phyloP scores from a whole-genome alignment of 140 eudicot genomes.

The Anethum foeniculum region DNA sequence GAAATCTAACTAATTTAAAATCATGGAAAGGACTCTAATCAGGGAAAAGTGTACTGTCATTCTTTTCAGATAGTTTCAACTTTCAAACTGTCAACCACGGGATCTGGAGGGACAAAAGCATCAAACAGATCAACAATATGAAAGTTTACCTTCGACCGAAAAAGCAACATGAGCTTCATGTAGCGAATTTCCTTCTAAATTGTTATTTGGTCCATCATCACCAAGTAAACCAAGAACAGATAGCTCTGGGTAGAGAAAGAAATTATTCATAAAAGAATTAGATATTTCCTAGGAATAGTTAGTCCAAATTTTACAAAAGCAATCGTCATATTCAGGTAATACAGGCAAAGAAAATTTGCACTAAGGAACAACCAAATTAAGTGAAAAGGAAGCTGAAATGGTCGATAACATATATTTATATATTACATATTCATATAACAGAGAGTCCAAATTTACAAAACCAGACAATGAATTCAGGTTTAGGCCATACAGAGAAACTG shows the following conservation, averaged over 20 bases:
- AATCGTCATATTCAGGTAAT: neutral
- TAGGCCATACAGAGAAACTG: neutral
- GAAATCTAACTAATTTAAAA: neutral
- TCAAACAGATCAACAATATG: neutral
- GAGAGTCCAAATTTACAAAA: neutral
- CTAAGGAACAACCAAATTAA: neutral
- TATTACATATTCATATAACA: constrained; percentile 6
- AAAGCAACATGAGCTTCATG: constrained; percentile 85
- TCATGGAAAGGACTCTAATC: neutral
- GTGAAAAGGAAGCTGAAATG: neutral
- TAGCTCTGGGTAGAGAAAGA: constrained; percentile 37
- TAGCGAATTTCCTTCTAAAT: constrained; percentile 31
- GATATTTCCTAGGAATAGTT: neutral
- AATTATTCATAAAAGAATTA: constrained; percentile 8
- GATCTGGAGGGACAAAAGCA: neutral
- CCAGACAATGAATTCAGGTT: neutral
- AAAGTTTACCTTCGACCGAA: constrained; percentile 67
- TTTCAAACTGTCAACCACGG: neutral
- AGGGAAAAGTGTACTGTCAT: neutral
- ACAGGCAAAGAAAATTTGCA: neutral
- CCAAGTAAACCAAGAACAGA: constrained; percentile 68
- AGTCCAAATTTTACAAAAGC: neutral
- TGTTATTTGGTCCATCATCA: constrained; percentile 52
- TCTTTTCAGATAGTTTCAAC: neutral
- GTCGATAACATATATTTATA: neutral